Evolutionary conservation across 176 grass and related monocot species (phyloP).

Genomic region (Aegilops bicornis): DNA sequence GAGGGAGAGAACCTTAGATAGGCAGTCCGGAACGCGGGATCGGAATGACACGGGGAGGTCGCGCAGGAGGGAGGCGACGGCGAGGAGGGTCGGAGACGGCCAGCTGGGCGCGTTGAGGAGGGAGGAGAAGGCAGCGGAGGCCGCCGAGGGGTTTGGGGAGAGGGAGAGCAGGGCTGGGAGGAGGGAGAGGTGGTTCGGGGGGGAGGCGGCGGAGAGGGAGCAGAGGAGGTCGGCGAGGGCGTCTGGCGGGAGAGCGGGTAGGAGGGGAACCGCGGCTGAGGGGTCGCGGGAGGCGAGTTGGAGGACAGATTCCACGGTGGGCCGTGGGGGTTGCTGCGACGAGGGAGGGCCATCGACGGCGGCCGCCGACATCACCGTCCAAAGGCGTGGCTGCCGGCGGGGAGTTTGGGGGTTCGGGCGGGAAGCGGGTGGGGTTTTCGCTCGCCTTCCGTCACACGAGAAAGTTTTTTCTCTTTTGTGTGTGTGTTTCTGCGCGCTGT

Average conservation of each 20-base stretch:
- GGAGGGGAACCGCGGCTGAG: constrained; percentile 20
- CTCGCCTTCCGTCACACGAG: not conserved
- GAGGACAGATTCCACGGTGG: constrained; percentile 13
- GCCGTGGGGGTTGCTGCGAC: constrained; percentile 8
- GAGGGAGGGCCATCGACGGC: not conserved
- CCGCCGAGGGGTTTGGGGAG: constrained; percentile 12
- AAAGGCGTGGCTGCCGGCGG: not conserved
- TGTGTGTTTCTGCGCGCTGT: no score
- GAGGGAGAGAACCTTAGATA: constrained; percentile 49
- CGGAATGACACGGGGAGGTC: constrained; percentile 44
- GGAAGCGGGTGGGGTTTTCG: not conserved
- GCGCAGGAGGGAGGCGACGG: constrained; percentile 36
- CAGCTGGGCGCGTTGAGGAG: constrained; percentile 12
- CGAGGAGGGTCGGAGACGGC: constrained; percentile 34
- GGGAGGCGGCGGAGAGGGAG: constrained; percentile 30
- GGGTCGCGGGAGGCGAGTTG: constrained; percentile 36
- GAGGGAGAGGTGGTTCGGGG: constrained; percentile 26
- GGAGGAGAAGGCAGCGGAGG: constrained; percentile 16
- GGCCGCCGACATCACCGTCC: constrained; percentile 31
- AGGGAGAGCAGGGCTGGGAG: constrained; percentile 31
- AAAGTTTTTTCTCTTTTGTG: not conserved
- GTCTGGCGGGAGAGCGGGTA: constrained; percentile 23
- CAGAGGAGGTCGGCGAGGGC: constrained; percentile 25
- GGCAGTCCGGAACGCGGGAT: constrained; percentile 33
- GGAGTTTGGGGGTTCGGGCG: constrained; percentile 10